Percentiles rank a stretch among this genome's conserved stretches.
Conservation (phyloP, 345 rosid species). For the Syzygium jambos region DNA sequence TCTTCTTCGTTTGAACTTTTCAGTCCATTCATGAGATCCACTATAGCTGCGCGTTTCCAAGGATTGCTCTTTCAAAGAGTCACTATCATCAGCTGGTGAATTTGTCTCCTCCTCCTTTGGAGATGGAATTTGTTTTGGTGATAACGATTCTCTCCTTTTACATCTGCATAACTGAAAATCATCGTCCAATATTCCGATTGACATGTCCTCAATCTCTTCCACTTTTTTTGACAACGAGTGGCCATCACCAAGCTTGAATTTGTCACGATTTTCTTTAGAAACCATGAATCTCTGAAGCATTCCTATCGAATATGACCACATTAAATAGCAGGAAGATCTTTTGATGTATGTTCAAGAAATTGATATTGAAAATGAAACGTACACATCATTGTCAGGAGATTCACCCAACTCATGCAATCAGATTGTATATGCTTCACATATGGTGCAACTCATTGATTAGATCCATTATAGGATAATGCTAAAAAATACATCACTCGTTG, state of each 20-base stretch:
- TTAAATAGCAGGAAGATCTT: background rate
- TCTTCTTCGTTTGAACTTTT: too few relatives aligned
- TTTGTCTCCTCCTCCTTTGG: background rate
- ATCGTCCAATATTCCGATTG: too few relatives aligned
- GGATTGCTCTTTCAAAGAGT: too few relatives aligned
- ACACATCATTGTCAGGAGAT: background rate
- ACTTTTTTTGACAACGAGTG: too few relatives aligned
- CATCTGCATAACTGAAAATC: too few relatives aligned
- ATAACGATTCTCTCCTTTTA: too few relatives aligned
- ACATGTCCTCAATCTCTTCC: too few relatives aligned
- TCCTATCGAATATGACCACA: constrained; percentile 6
- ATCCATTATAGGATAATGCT: background rate
- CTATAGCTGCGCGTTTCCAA: too few relatives aligned
- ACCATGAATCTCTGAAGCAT: constrained; percentile 9
- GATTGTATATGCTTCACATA: background rate
- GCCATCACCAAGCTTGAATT: background rate
- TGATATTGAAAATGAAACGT: background rate
- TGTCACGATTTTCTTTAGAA: background rate
- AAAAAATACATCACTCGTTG: background rate
- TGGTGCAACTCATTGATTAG: background rate
- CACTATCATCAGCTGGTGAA: too few relatives aligned
- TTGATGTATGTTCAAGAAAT: accelerated
- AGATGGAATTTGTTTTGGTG: too few relatives aligned
- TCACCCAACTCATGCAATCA: background rate
- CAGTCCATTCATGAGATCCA: too few relatives aligned